Evolutionary conservation across 495 filamentous ascomycete species (phyloP), one percentile per base, ranked within the genome.

Genomic region (Physcia stellaris): DNA sequence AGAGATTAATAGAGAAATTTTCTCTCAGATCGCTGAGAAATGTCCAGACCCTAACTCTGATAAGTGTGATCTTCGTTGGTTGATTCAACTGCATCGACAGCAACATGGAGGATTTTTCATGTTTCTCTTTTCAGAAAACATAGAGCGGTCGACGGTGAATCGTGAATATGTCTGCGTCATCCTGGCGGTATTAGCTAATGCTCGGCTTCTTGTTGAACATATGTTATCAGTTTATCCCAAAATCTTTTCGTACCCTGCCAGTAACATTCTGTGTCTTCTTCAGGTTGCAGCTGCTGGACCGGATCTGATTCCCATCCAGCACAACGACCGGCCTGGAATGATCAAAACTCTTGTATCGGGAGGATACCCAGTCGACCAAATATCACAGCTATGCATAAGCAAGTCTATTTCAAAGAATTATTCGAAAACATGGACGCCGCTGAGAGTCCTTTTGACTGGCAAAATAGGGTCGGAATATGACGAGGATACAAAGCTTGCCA

Each of bases 401-500:
- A 18, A 24, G 17, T 22, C 17, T 2, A 1, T 3, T n/a, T 0
- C 16, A 20, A 12, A 0, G 2, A 13, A 31, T 9, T 2, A 16
- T 6, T 1, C 17, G 19, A 4, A 9, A 12, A 19, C 6, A 30
- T 15, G 3, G 0, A 27, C 16, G 0, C 1, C 3, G 3, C 13
- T n/a, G 21, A 17, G 23, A 6, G 17, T 24, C 34, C 32, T 36
- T 23, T 29, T 23, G 3, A 32, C 15, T 19, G 16, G 13, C 3
- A 31, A 6, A 28, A 27, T 10, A 24, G 12, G 5, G 4, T 13
- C 13, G 3, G 6, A 2, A 7, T 15, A n/a, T 13, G 16, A 11
- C 9, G 24, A 42, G 11, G 15, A 42, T 26, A 35, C 33, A n/a
- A 38, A 34, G n/a, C 16, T 46, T 6, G 13, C 5, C 4, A 34